Conservation (phyloP, 2,329 filamentous ascomycete genomes). For the Microcera coccophila region DNA sequence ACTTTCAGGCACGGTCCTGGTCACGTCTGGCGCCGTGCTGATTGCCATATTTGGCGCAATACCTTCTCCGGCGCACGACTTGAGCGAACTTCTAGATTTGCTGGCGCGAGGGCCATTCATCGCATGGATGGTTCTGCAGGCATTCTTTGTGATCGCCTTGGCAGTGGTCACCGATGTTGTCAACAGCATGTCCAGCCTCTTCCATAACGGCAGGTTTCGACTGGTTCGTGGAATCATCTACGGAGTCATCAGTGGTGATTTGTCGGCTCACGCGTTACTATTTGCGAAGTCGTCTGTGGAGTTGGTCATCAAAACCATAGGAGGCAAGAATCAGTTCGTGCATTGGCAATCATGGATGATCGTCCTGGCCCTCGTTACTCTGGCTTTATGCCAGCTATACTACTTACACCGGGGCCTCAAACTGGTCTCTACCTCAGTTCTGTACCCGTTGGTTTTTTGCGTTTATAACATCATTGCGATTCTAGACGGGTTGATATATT, state of each 20-base stretch:
- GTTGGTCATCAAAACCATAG: constrained; percentile 79
- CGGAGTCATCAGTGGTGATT: constrained; percentile 83
- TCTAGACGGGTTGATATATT: constrained; percentile 94
- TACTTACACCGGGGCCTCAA: constrained; percentile 93
- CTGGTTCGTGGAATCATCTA: constrained; percentile 81
- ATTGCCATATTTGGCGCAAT: constrained; percentile 95
- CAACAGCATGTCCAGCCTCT: constrained; percentile 48
- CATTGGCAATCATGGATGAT: constrained; percentile 95
- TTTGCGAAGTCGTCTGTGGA: constrained; percentile 97
- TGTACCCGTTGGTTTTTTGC: constrained; percentile 97
- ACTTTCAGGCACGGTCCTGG: constrained; percentile 82
- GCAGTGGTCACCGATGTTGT: constrained; percentile 59
- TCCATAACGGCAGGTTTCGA: constrained; percentile 63
- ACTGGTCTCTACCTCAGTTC: constrained; percentile 87
- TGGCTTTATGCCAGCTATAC: constrained; percentile 89
- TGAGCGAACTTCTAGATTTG: constrained; percentile 75
- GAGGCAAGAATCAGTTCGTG: constrained; percentile 87
- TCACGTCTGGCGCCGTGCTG: constrained; percentile 80
- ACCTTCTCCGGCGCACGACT: constrained; percentile 82
- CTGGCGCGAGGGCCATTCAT: constrained; percentile 73
- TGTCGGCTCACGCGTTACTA: constrained; percentile 89
- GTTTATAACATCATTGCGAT: constrained; percentile 99
- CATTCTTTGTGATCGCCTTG: constrained; percentile 66
- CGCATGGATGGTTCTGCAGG: constrained; percentile 82
- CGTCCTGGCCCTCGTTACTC: constrained; percentile 70